Conservation (phyloP, 768 basidiomycete species). For the Obba rivulosa region DNA sequence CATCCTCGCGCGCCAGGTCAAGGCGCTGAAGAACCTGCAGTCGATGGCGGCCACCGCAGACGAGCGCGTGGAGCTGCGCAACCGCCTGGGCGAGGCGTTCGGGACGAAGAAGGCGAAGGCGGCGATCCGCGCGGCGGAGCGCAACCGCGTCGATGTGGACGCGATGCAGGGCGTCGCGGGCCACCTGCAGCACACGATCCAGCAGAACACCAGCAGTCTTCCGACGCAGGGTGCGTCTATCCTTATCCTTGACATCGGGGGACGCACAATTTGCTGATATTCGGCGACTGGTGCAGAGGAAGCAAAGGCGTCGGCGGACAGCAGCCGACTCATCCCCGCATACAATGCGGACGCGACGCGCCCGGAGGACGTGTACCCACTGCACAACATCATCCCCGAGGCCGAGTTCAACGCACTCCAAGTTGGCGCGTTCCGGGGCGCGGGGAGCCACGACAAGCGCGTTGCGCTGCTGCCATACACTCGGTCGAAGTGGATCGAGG, state of each 20-base stretch:
- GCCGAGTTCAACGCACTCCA: conserved; percentile 75
- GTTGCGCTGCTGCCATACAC: conserved; percentile 54
- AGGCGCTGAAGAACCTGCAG: conserved; percentile 68
- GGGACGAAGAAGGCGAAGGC: conserved; percentile 93
- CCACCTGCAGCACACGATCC: conserved; percentile 80
- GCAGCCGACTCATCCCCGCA: conserved; percentile 68
- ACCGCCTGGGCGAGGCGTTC: conserved; percentile 85
- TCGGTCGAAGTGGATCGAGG: conserved; percentile 65
- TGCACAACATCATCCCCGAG: conserved; percentile 74
- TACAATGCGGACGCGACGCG: conserved; percentile 62
- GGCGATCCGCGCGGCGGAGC: conserved; percentile 77
- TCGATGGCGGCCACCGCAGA: conserved; percentile 45
- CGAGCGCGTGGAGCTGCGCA: conserved; percentile 60
- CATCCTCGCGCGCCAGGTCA: conserved; percentile 73
- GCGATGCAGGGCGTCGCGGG: conserved; percentile 84
- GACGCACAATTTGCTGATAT: not conserved
- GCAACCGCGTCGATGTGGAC: conserved; percentile 83
- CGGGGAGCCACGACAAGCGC: conserved; percentile 42
- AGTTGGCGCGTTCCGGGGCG: conserved; percentile 47
- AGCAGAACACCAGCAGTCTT: conserved; percentile 61
- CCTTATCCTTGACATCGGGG: conserved; percentile 1
- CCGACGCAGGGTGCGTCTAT: conserved; percentile 57
- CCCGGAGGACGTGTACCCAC: conserved; percentile 68
- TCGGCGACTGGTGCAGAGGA: conserved; percentile 43
- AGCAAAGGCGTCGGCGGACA: conserved; percentile 58